phyloP scores from a whole-genome alignment of 768 basidiomycete genomes.

The Suillus weaverae region DNA sequence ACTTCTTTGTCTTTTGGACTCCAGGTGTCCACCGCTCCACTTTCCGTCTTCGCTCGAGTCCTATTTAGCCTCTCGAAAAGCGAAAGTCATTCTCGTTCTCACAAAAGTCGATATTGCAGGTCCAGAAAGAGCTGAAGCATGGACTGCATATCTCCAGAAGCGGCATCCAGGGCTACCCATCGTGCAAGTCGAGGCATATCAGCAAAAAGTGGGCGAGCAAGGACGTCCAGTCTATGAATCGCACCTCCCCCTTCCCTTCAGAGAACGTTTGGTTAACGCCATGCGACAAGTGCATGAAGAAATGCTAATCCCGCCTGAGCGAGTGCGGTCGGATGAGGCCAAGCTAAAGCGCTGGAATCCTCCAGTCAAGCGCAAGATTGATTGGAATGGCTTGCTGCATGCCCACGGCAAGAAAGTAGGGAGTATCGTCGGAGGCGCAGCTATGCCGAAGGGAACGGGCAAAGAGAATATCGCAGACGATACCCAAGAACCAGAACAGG shows the following conservation, averaged over 20 bases:
- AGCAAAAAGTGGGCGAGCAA: constrained; percentile 51
- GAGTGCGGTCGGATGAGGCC: constrained; percentile 47
- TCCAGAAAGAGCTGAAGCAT: constrained; percentile 57
- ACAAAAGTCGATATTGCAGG: constrained; percentile 90
- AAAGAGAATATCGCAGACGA: constrained; percentile 16
- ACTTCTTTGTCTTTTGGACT: constrained; percentile 84
- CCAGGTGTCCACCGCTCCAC: constrained; percentile 86
- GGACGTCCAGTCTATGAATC: constrained; percentile 57
- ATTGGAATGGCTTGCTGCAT: constrained; percentile 68
- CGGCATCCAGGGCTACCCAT: constrained; percentile 57
- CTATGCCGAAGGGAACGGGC: constrained; percentile 33
- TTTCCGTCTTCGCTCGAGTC: constrained; percentile 74
- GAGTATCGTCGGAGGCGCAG: constrained; percentile 42
- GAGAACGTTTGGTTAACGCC: constrained; percentile 61
- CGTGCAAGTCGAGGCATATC: constrained; percentile 77
- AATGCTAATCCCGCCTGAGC: constrained; percentile 66
- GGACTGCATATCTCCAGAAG: constrained; percentile 59
- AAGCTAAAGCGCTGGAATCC: constrained; percentile 64
- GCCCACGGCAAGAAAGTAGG: constrained; percentile 47
- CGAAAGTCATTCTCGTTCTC: constrained; percentile 63
- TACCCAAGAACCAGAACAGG: constrained; percentile 24
- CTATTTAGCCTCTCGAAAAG: constrained; percentile 46
- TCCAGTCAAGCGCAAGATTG: constrained; percentile 58
- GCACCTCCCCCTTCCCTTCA: constrained; percentile 64
- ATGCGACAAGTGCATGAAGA: constrained; percentile 66